phyloP scores from a whole-genome alignment of 441 rosid genomes.

The Erodium trifolium region DNA sequence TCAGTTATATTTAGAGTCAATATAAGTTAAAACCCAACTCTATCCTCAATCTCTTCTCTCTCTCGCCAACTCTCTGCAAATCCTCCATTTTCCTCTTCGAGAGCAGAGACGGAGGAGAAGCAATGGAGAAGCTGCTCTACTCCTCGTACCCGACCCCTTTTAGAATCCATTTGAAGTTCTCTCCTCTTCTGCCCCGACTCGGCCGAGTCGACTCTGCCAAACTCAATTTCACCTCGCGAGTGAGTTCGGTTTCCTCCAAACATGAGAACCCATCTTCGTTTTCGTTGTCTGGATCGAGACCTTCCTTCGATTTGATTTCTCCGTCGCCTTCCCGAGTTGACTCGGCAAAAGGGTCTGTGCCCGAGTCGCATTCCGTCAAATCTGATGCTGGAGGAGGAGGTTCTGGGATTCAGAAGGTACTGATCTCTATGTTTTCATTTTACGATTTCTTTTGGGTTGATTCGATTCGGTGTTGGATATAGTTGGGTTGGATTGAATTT shows the following conservation, averaged over 20 bases:
- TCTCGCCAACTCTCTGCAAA: slow-evolving; percentile 2
- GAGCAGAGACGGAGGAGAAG: slow-evolving; percentile 17
- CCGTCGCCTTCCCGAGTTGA: slow-evolving; percentile 18
- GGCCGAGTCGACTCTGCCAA: slow-evolving; percentile 31
- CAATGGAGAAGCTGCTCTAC: slow-evolving; percentile 90
- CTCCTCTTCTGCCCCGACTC: slow-evolving; percentile 34
- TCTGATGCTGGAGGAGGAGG: slow-evolving; percentile 25
- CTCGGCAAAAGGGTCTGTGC: slow-evolving; percentile 25
- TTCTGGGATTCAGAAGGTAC: slow-evolving; percentile 46
- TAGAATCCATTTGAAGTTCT: slow-evolving; percentile 27
- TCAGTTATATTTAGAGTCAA: too few relatives aligned
- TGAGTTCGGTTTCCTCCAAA: slow-evolving; percentile 37
- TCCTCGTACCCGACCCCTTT: slow-evolving; percentile 47
- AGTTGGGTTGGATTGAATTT: too few relatives aligned
- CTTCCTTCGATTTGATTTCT: slow-evolving; percentile 11
- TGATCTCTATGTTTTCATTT: neutral
- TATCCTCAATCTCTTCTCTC: too few relatives aligned
- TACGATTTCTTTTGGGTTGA: neutral
- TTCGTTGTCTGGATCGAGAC: slow-evolving; percentile 16
- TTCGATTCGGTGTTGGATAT: too few relatives aligned
- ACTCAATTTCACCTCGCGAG: slow-evolving; percentile 24
- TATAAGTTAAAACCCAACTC: too few relatives aligned
- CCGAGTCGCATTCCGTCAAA: slow-evolving; percentile 25
- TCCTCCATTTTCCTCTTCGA: neutral
- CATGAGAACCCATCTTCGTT: slow-evolving; percentile 23